phyloP scores from a whole-genome alignment of 2,329 filamentous ascomycete genomes.

The Alternaria rosae region DNA sequence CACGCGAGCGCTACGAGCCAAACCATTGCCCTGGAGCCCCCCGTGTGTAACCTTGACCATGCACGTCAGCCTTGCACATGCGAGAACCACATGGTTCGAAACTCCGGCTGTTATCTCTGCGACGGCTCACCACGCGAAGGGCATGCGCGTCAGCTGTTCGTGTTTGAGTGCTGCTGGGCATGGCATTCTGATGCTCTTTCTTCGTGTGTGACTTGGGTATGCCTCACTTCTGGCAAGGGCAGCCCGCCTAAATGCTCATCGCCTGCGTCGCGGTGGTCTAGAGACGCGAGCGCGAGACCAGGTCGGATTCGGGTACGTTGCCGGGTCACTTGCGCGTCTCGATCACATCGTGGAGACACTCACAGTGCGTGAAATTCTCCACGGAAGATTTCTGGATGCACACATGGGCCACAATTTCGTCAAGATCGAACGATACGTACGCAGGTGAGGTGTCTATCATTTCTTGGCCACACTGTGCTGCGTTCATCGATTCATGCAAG shows the following conservation, averaged over 20 bases:
- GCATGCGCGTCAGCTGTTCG: not conserved
- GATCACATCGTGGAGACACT: not conserved
- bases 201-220: not conserved
- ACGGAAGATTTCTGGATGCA: constrained; percentile 3
- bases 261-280: constrained; percentile 9
- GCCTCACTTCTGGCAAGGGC: not conserved
- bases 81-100: constrained; percentile 7
- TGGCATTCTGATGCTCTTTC: not conserved
- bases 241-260: constrained; percentile 6
- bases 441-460: constrained; percentile 6
- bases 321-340: constrained; percentile 9
- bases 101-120: constrained; percentile 2
- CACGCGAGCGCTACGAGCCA: constrained; percentile 13
- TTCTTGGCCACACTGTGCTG: constrained; percentile 6
- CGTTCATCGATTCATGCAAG: constrained; percentile 11
- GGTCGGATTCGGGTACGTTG: constrained; percentile 2
- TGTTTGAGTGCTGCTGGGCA: not conserved
- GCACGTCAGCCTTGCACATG: constrained; percentile 26
- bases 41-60: constrained; percentile 9
- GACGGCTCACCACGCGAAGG: not conserved
- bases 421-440: constrained; percentile 12
- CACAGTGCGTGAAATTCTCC: constrained; percentile 4
- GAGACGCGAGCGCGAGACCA: constrained; percentile 4
- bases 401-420: constrained; percentile 7
- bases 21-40: constrained; percentile 21